Evolutionary conservation across 2,329 filamentous ascomycete genomes (phyloP), one percentile per base, ranked within the genome.

Genomic region (Coccinonectria pachysandricola): DNA sequence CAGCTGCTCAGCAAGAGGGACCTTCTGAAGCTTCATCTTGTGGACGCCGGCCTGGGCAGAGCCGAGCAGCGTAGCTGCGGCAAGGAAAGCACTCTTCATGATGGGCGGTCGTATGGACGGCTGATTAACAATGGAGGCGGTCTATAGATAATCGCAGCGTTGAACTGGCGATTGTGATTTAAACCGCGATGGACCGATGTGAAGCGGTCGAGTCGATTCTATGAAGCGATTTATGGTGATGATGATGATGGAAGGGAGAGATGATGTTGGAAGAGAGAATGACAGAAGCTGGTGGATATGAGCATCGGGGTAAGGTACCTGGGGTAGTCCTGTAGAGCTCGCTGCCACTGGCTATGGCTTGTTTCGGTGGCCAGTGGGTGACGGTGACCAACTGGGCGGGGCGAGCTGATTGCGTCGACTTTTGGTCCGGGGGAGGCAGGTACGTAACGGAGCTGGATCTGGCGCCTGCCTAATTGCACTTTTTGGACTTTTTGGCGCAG

Each of bases 11-110:
- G 78, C 72, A 33, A 98, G 68, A 43, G 91, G 80, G 37, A 96
- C 66, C 79, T 98, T 98, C 73, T 95, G 82, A 52, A 98, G 79
- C 72, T 92, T 91, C 73, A 95, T 79, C 71, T 85, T 92, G 75
- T 96, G 85, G 43, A 94, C 70, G 50, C 77, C 85, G 46, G 85
- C 88, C 54, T 82, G 72, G 54, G 81, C 81, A 55, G 79, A 76
- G 66, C 82, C 81, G 52, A 87, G 70, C 68, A 92, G 75, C 65
- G 78, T 70, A 50, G 78, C 76, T 62, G 84, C 79, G 56, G 85
- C 68, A 53, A 94, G 60, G 51, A 86, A 65, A 62, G 78, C 67
- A 59, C 76, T 76, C 79, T 92, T 95, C 88, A 95, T 96, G 59
- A 44, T 68, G 61, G 58, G 56, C 56, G 39, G 42, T 42, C 29